phyloP scores from a whole-genome alignment of 2,329 filamentous ascomycete genomes.

The Talaromyces atroroseus region DNA sequence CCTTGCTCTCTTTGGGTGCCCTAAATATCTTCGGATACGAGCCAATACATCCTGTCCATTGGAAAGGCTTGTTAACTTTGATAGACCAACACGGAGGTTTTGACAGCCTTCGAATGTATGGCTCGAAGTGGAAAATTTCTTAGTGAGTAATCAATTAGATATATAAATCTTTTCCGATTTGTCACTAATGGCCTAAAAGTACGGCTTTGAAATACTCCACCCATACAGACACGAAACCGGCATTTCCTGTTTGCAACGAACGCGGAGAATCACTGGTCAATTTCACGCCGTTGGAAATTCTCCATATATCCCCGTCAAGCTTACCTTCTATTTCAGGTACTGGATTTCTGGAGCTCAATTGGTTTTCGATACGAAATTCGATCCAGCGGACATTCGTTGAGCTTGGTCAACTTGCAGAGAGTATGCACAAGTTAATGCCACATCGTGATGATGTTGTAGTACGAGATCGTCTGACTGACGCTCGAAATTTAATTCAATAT shows the following conservation, averaged over 20 bases:
- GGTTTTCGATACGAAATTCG: slow-evolving; percentile 4
- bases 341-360: slow-evolving; percentile 8
- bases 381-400: slow-evolving; percentile 10
- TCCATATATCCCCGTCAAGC: slow-evolving; percentile 4
- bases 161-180: neutral
- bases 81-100: slow-evolving; percentile 13
- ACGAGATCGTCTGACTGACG: slow-evolving; percentile 7
- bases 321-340: slow-evolving; percentile 1
- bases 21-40: slow-evolving; percentile 14
- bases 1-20: slow-evolving; percentile 6
- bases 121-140: slow-evolving; percentile 7
- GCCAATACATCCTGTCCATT: slow-evolving; percentile 11
- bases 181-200: neutral
- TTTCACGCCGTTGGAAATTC: slow-evolving; percentile 8
- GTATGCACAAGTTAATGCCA: slow-evolving; percentile 3
- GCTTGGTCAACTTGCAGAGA: slow-evolving; percentile 10
- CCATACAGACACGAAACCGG: slow-evolving; percentile 11
- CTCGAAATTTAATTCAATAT: slow-evolving; percentile 14
- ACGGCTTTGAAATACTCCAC: slow-evolving; percentile 12
- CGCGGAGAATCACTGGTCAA: slow-evolving; percentile 1
- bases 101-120: slow-evolving; percentile 8
- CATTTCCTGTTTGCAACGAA: slow-evolving; percentile 10
- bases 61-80: slow-evolving; percentile 8
- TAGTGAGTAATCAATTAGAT: slow-evolving; percentile 5
- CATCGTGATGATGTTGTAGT: neutral